Evolutionary conservation across 2,329 filamentous ascomycete species (phyloP).

Genomic region (Ceratocystis huliohia): DNA sequence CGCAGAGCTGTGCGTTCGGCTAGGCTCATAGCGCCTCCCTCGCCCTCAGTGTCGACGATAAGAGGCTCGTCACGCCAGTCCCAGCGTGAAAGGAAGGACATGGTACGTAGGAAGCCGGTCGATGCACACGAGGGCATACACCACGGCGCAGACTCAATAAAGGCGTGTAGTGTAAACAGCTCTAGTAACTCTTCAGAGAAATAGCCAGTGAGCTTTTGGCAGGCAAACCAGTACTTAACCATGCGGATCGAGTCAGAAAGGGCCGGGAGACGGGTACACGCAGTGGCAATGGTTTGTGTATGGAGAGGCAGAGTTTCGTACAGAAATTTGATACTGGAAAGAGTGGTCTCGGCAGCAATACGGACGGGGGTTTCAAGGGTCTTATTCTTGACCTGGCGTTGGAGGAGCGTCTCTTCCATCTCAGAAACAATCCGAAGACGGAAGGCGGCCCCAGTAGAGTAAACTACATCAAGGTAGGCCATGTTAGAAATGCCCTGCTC

Average conservation of each 20-base stretch:
- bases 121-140: slow-evolving; percentile 59
- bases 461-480: slow-evolving; percentile 69
- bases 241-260: slow-evolving; percentile 74
- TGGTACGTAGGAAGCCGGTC: slow-evolving; percentile 68
- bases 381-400: slow-evolving; percentile 66
- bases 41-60: slow-evolving; percentile 53
- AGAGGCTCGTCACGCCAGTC: slow-evolving; percentile 81
- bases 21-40: slow-evolving; percentile 34
- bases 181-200: slow-evolving; percentile 73
- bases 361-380: slow-evolving; percentile 50
- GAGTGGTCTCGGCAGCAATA: slow-evolving; percentile 55
- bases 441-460: slow-evolving; percentile 60
- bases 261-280: slow-evolving; percentile 66
- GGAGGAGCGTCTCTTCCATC: slow-evolving; percentile 66
- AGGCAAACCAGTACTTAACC: slow-evolving; percentile 77
- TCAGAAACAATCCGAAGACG: slow-evolving; percentile 82
- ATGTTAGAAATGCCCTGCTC: slow-evolving; percentile 58
- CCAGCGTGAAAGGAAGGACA: slow-evolving; percentile 73
- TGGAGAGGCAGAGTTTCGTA: slow-evolving; percentile 65
- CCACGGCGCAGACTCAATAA: slow-evolving; percentile 75
- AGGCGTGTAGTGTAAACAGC: slow-evolving; percentile 63
- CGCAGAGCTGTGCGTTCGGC: slow-evolving; percentile 50
- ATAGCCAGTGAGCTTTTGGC: slow-evolving; percentile 66
- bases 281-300: slow-evolving; percentile 65
- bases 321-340: slow-evolving; percentile 57